Evolutionary conservation across 768 basidiomycete genomes (phyloP).

Genomic region (Termitomyces sp.): DNA sequence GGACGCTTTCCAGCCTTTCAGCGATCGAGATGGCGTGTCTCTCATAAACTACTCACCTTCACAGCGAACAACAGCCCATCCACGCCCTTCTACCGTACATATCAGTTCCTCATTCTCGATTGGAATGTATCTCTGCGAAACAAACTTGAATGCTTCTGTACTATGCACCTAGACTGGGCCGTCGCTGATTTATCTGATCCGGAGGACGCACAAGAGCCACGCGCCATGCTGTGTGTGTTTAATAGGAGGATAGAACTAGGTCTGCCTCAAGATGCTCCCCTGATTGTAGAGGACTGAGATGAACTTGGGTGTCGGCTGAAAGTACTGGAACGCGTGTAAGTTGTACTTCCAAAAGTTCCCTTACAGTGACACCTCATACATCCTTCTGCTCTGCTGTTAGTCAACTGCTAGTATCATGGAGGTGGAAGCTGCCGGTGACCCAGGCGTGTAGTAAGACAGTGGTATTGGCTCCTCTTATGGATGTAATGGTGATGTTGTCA

Average conservation of each 20-base stretch:
- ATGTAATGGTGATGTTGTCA: too few species aligned
- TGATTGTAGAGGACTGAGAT: constrained; percentile 24
- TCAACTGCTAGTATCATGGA: too few species aligned
- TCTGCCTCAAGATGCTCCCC: constrained; percentile 28
- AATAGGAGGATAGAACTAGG: constrained; percentile 26
- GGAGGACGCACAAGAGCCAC: constrained; percentile 8
- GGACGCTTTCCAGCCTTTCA: neutral
- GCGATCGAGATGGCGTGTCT: neutral
- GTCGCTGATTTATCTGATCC: neutral
- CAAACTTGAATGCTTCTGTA: constrained; percentile 30
- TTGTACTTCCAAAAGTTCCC: too few species aligned
- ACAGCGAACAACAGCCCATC: constrained; percentile 15
- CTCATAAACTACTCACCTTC: neutral
- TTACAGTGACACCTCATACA: too few species aligned
- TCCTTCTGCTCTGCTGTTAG: too few species aligned
- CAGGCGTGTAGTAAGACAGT: too few species aligned
- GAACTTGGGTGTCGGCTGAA: constrained; percentile 25
- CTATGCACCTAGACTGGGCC: neutral
- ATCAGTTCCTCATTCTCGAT: constrained; percentile 25
- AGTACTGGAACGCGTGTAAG: constrained; percentile 20
- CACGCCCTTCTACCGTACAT: constrained; percentile 31
- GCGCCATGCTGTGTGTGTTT: constrained; percentile 24
- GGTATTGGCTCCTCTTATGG: too few species aligned
- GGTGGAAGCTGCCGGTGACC: too few species aligned
- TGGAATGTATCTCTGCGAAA: constrained; percentile 24